Base-by-base conservation (phyloP, 805 yeast species). In the Henningerozyma blattae region DNA sequence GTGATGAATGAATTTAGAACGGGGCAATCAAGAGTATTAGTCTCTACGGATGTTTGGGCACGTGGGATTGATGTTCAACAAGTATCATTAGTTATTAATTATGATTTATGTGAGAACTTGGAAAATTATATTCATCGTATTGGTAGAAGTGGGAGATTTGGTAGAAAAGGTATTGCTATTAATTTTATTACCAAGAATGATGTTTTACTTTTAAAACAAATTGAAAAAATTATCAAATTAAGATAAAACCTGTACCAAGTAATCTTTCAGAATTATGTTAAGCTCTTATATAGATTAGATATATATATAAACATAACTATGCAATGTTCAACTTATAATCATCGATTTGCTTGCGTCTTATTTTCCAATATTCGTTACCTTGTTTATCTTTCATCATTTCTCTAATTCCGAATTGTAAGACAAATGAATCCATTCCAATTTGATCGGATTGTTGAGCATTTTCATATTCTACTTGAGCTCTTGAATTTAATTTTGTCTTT, bases 61-160 rank as follows among this genome's bases (percentile, higher is more conserved):
- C 77, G 97, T 65, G 97, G 97, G 63, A 87, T 87, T 46, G 97
- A 87, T 65, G 95, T 87, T 35, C 97, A 87, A 67, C 97, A 87
- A 66, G 95, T 87, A 37, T 85, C 95, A 22, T 70, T 89, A 47
- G 97, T 87, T 43, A 83, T 87, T 46, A 87, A 87, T 70, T 87
- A 85, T 66, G 97, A 87, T 62, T 65, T 87, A 50, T 96, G 96
- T 29, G 69, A 75, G 46, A 81, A 79, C 67, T 76, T 81, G 61
- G 95, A 87, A 63, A 87, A 84, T 68, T 89, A 91, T 61, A 81
- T 89, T 53, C 98, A 89, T 67, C 75, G 98, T 67, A 93, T 89
- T 53, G 98, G 98, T 62, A 77, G 98, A 67, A 84, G 94, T 49
- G 98, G 98, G 54, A 78, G 98, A 63, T 89, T 89, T 69, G 98